Evolutionary conservation across 148 eudicot species (phyloP).

Genomic region (Spergularia bocconei): DNA sequence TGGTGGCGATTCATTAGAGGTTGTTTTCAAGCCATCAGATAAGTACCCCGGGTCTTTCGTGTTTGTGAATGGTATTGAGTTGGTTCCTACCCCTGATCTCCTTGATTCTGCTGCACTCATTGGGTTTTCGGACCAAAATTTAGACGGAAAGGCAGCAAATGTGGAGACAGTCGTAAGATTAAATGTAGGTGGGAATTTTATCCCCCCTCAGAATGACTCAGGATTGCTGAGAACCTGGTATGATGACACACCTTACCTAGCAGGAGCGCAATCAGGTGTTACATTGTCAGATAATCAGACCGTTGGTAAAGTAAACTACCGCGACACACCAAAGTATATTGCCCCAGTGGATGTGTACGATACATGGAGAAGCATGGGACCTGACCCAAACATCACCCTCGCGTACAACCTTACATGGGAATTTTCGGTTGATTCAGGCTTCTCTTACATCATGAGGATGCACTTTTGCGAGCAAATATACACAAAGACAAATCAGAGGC

Average conservation of each 20-base stretch:
- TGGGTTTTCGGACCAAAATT: constrained; percentile 35
- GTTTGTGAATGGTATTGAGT: constrained; percentile 76
- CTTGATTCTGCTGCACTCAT: constrained; percentile 40
- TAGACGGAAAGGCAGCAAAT: constrained; percentile 29
- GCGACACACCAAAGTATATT: constrained; percentile 29
- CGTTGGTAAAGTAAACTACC: constrained; percentile 23
- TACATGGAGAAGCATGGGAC: constrained; percentile 68
- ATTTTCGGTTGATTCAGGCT: constrained; percentile 57
- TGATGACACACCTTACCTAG: constrained; percentile 73
- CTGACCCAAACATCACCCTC: constrained; percentile 49
- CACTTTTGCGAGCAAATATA: constrained; percentile 72
- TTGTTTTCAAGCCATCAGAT: constrained; percentile 54
- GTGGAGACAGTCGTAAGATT: constrained; percentile 56
- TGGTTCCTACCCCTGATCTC: constrained; percentile 48
- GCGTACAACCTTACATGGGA: constrained; percentile 70
- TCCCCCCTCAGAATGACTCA: constrained; percentile 65
- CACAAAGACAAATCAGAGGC: constrained; percentile 51
- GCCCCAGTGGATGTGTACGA: constrained; percentile 69
- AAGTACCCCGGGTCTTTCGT: constrained; percentile 44
- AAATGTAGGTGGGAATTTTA: constrained; percentile 78
- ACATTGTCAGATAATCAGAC: constrained; percentile 34
- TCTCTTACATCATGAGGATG: constrained; percentile 58
- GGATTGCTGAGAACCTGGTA: constrained; percentile 79
- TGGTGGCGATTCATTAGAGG: constrained; percentile 25
- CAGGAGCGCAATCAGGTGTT: constrained; percentile 47